phyloP scores from a whole-genome alignment of 2,329 filamentous ascomycete species.

The Apiospora kogelbergensis region DNA sequence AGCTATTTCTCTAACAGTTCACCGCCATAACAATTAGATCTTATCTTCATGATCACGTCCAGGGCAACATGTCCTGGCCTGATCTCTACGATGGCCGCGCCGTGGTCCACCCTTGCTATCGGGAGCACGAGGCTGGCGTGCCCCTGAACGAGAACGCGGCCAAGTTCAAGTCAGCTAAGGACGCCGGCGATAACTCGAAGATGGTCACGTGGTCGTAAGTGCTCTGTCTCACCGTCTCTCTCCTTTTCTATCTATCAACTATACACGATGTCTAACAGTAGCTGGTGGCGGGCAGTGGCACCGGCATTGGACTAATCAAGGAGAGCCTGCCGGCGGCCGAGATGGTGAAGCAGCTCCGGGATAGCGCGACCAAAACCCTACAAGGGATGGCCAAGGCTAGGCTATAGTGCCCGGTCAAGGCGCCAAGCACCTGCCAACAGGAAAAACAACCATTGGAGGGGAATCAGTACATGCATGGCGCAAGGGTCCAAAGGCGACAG shows the following conservation, averaged over 20 bases:
- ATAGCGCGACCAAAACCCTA: neutral
- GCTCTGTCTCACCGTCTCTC: neutral
- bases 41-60: conserved; percentile 31
- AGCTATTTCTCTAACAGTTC: neutral
- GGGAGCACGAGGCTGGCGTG: conserved; percentile 25
- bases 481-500: neutral
- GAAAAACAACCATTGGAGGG: neutral
- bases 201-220: neutral
- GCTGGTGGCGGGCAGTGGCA: conserved; percentile 30
- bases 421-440: neutral
- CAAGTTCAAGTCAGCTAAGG: conserved; percentile 23
- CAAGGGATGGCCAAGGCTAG: neutral
- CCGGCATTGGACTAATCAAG: conserved; percentile 46
- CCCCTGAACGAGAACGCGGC: conserved; percentile 27
- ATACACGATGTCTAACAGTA: neutral
- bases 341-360: conserved; percentile 35
- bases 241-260: neutral
- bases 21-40: conserved; percentile 20
- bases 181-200: conserved; percentile 20
- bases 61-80: conserved; percentile 29
- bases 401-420: neutral
- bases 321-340: conserved; percentile 39
- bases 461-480: neutral
- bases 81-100: conserved; percentile 31
- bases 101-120: conserved; percentile 26